Base-by-base conservation (phyloP, 257 asterid species). In the Verbena officinalis region DNA sequence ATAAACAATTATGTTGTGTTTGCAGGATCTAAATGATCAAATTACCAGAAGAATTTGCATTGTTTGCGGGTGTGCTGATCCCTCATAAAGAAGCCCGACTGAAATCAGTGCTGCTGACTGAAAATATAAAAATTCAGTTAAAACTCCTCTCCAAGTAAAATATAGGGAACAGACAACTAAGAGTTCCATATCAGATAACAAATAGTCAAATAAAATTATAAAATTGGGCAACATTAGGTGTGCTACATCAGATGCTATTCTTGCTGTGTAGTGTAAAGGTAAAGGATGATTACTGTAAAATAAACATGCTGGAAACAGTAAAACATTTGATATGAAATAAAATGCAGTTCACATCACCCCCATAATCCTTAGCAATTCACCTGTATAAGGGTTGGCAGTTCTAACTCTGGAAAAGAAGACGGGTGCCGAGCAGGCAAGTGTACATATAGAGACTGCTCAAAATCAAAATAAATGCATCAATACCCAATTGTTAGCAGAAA, bases 61-160 rank as follows among this genome's bases (percentile, higher is more conserved):
- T 31, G 99, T 91, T 69, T 93, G 99, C 15, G 91, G 96, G 70
- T 93, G 99, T 33, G 92, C 97, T 12, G 97, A 88, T 75, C 99
- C 97, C 79, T 93, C 99, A 11, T 87, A 93, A 63, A 93, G 89
- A 65, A 93, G 90, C 75, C 99, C 97, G 46, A 90, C 82, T 20
- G 97, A 93, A 55, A 93, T 62, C 72, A 93, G 92, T 62, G 99
- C 97, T 55, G 97, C 97, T 15, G 96, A 84, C 99, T 93, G 86
- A 40, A 78, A 67, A 67, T 42, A 22, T 39, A 72, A 58, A 57
- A 33, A 14, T 14, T 19, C 31, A 44, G 61, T 66, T 22, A 63
- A 56, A 64, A 13, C 20, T 16, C n/a, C 44, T 55, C n/a, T 56
- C 45, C 38, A 21, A 38, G 36, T 31, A 64, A 60, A 67, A 39